Evolutionary conservation across 306 rosid genomes (phyloP), one percentile per base, ranked within the genome.

Genomic region (Urtica urens): DNA sequence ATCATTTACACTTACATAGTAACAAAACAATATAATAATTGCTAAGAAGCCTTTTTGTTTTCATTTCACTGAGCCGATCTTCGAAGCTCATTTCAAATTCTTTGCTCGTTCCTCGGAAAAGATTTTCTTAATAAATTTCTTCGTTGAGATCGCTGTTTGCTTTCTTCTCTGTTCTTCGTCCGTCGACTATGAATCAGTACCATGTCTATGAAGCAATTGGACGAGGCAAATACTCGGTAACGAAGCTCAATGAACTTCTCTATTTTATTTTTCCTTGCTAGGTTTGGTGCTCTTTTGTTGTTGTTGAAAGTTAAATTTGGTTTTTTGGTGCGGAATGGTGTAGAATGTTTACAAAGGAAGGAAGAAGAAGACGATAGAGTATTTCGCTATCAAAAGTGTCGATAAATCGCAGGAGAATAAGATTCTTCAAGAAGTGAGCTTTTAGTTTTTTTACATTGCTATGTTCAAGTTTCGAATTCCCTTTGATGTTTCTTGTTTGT

Each of bases 291-390:
- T 17, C n/a, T 35, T 28, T 12, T 40, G 21, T 10, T 10, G 20
- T 10, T 39, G 8, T n/a, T 44, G 49, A 19, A 16, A 10, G 4
- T 35, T 44, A 15, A 56, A 24, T 49, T 45, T 24, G 28, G n/a
- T 0, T 35, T 55, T 15, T 2, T 49, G 61, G 28, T 23, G n/a
- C 3, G 25, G n/a, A 38, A 24, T 44, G 44, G 57, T 28, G 55
- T 35, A 90, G 97, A 85, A 93, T 11, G 97, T 90, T 59, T 90
- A 90, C 57, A 90, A 90, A 68, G 97, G 95, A 37, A 72, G 97
- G 75, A 90, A 84, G 83, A 90, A 90, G 92, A 85, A 90, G 82
- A 77, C 95, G 1, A 90, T 90, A 3, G 97, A 90, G 71, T 90
- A 90, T 60, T 85, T 67, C 37, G 97, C 97, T 12, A 81, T 90